Percentiles rank a stretch among this genome's conserved stretches.
These are phyloP conservation scores for Trichoderma orchidacearum DNA, from an alignment of 495 filamentous ascomycete species.

Conservation along the genomic window DNA sequence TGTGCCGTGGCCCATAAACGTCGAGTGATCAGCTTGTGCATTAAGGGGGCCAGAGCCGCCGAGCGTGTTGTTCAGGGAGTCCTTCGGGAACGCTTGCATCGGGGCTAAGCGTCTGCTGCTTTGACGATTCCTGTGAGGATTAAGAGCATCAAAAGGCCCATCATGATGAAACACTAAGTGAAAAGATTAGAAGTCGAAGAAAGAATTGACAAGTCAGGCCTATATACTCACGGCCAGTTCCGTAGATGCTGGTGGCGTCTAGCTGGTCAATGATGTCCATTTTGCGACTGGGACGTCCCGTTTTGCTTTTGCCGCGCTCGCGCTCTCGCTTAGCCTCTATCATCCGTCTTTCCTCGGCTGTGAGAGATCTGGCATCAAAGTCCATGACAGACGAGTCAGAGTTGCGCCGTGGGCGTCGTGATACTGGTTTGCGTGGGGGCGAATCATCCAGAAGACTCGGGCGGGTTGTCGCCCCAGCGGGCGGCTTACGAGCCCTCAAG, in stretches of 20 bases:
- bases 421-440: constrained; percentile 9
- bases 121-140: constrained; percentile 85
- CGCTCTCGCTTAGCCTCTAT: constrained; percentile 63
- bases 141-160: constrained; percentile 95
- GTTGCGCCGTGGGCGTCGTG: constrained; percentile 63
- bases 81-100: constrained; percentile 92
- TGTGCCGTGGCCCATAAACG: constrained; percentile 63
- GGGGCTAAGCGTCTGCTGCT: constrained; percentile 63
- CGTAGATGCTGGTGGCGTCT: constrained; percentile 94
- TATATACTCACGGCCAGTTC: constrained; percentile 66
- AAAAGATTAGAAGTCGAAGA: constrained; percentile 1
- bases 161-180: constrained; percentile 89
- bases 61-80: constrained; percentile 80
- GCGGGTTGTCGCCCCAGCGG: constrained; percentile 7
- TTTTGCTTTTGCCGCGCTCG: constrained; percentile 41
- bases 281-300: constrained; percentile 35
- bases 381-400: constrained; percentile 88
- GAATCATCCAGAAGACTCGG: not conserved
- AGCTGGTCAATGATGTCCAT: constrained; percentile 95
- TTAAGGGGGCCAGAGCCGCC: constrained; percentile 81
- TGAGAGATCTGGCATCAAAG: constrained; percentile 44
- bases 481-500: constrained; percentile 27
- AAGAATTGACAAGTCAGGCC: not conserved
- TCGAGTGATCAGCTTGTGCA: constrained; percentile 64
- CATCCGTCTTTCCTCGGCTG: constrained; percentile 62